Conservation (phyloP, 768 basidiomycete species). For the Boletellus ananiceps region DNA sequence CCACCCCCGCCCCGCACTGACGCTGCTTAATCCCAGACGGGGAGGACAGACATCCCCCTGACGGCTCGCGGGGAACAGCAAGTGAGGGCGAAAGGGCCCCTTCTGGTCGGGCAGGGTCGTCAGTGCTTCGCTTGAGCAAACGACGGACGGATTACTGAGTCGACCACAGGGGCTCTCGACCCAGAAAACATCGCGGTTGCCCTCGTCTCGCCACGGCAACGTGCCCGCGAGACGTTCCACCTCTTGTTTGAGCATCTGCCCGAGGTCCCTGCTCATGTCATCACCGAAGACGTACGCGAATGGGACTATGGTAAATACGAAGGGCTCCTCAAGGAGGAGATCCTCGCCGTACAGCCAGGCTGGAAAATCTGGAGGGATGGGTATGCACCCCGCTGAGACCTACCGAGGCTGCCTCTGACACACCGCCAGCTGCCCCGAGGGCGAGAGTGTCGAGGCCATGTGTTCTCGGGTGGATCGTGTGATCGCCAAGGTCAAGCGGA, state of each 20-base stretch:
- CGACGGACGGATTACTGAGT: not conserved
- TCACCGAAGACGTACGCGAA: conserved; percentile 68
- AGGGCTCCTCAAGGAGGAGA: conserved; percentile 76
- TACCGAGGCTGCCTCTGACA: not conserved
- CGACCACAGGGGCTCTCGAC: conserved; percentile 61
- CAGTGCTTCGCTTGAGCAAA: conserved; percentile 29
- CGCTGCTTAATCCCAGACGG: conserved; percentile 54
- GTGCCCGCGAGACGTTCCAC: conserved; percentile 84
- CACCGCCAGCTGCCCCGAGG: conserved; percentile 69
- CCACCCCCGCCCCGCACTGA: not conserved
- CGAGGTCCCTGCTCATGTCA: conserved; percentile 45
- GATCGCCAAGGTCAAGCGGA: conserved; percentile 56
- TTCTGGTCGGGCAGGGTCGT: conserved; percentile 77
- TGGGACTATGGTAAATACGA: conserved; percentile 96
- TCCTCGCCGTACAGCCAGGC: conserved; percentile 49
- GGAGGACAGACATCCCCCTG: conserved; percentile 82
- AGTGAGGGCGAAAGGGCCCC: conserved; percentile 56
- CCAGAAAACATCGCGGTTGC: conserved; percentile 71
- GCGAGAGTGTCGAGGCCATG: conserved; percentile 83
- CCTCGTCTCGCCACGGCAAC: conserved; percentile 80
- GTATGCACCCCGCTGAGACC: conserved; percentile 33
- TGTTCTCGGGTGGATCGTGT: conserved; percentile 69
- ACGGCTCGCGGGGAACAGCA: conserved; percentile 71
- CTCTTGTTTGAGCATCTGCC: conserved; percentile 59
- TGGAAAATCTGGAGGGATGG: conserved; percentile 91